Evolutionary conservation across 2,329 filamentous ascomycete species (phyloP), one percentile per base, ranked within the genome.

Genomic region (Exophiala sideris): DNA sequence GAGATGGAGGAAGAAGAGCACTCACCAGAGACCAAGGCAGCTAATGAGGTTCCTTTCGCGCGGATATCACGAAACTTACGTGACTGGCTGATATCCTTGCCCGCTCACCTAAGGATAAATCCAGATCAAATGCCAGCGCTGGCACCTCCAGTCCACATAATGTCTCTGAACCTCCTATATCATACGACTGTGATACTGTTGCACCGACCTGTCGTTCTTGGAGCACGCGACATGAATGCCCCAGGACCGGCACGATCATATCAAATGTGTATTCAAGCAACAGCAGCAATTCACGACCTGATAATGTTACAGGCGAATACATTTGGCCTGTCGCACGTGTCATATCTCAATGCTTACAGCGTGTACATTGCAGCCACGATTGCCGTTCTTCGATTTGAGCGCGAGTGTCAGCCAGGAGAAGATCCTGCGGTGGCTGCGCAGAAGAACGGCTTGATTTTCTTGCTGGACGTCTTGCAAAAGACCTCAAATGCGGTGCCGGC

Each of bases 131-230:
- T 59, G 54, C 60, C 62, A 6, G 48, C 51, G 7, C 49, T 62
- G 1, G 66, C 67, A 5, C 75, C 75, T 9, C 76, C 76, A 1
- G 74, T 73, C 12, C 74, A 77, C 54, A 70, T 76, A 2, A 65
- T 78, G 35, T 75, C 72, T 52, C 64, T 77, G 0, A 68, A 74
- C 36, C 71, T 77, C 3, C 74, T 80, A 62, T 78, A 78, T 38
- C 71, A 82, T 50, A 76, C 78, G 0, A 69, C 80, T 0, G 63
- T 76, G 1, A 81, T 83, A 5, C 73, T 82, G 0, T 68, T 82
- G 0, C 78, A 82, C 56, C 77, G 76, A 5, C 79, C 78, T 0
- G 80, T 81, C 21, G 73, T 81, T 12, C 50, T 63, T 10, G 60
- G 55, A 33, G 46, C 58, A 9, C 48, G 50, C 11, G 49, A 59